Percentiles rank a stretch among this genome's conserved stretches.
phyloP scores from a whole-genome alignment of 2,329 filamentous ascomycete species.

The Fusarium metavorans region DNA sequence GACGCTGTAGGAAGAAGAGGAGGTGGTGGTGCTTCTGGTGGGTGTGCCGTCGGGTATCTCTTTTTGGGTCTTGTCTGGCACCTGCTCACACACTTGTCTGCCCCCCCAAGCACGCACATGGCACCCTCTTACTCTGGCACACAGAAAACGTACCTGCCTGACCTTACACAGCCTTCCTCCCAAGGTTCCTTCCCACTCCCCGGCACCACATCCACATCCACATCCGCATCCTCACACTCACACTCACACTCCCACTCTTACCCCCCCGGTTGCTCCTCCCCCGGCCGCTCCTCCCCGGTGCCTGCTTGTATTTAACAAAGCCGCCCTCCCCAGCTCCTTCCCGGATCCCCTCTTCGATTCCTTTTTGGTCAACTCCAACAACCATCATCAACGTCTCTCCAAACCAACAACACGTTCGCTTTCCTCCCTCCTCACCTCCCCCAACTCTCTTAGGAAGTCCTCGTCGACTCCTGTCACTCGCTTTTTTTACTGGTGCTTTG shows the following conservation, averaged over 20 bases:
- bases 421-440: constrained; percentile 55
- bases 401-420: constrained; percentile 60
- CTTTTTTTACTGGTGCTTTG: constrained; percentile 71
- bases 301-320: constrained; percentile 49
- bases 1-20: not conserved
- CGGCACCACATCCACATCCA: constrained; percentile 20
- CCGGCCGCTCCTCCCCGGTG: constrained; percentile 36
- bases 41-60: constrained; percentile 25
- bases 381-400: constrained; percentile 42
- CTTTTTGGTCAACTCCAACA: constrained; percentile 44
- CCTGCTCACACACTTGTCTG: constrained; percentile 2
- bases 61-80: constrained; percentile 23
- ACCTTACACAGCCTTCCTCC: constrained; percentile 39
- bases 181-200: constrained; percentile 34
- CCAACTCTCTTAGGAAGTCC: constrained; percentile 70
- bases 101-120: constrained; percentile 16
- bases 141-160: constrained; percentile 27
- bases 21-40: constrained; percentile 30
- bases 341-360: constrained; percentile 42
- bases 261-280: constrained; percentile 30
- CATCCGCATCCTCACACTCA: constrained; percentile 2
- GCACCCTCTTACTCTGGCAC: constrained; percentile 24
- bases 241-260: constrained; percentile 33
- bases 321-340: constrained; percentile 43
- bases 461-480: constrained; percentile 82